Evolutionary conservation across 2,329 filamentous ascomycete genomes (phyloP).

Genomic region (Myriosclerotinia scirpicola): DNA sequence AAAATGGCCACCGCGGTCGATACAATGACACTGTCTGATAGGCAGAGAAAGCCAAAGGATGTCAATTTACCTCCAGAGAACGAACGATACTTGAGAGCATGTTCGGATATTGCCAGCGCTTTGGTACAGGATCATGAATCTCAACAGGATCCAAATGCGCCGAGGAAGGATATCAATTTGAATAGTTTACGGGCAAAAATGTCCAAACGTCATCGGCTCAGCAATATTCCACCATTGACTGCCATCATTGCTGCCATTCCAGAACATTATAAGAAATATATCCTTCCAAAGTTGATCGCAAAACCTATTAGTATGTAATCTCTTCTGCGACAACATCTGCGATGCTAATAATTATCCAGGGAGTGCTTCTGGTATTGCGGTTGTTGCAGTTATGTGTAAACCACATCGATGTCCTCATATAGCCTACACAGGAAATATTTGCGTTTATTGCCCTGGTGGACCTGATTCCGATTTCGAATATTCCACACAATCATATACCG

Average conservation of each 20-base stretch:
- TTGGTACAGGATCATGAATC: conserved; percentile 94
- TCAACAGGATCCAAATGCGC: conserved; percentile 67
- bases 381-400: conserved; percentile 99
- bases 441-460: conserved; percentile 96
- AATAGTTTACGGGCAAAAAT: conserved; percentile 85
- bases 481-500: conserved; percentile 97
- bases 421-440: conserved; percentile 97
- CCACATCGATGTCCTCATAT: conserved; percentile 97
- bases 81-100: conserved; percentile 90
- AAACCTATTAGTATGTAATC: conserved; percentile 78
- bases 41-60: conserved; percentile 61
- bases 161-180: conserved; percentile 85
- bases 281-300: conserved; percentile 90
- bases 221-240: conserved; percentile 84
- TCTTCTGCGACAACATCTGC: conserved; percentile 1
- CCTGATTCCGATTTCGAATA: conserved; percentile 99
- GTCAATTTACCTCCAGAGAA: conserved; percentile 83
- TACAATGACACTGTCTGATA: conserved; percentile 55
- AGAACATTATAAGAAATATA: conserved; percentile 99
- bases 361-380: conserved; percentile 94
- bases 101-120: conserved; percentile 90
- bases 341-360: conserved; percentile 48
- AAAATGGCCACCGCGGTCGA: conserved; percentile 61
- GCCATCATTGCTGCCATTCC: conserved; percentile 97
- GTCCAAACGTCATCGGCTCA: conserved; percentile 88